phyloP scores from a whole-genome alignment of 140 eudicot genomes.

The Cichorium intybus region DNA sequence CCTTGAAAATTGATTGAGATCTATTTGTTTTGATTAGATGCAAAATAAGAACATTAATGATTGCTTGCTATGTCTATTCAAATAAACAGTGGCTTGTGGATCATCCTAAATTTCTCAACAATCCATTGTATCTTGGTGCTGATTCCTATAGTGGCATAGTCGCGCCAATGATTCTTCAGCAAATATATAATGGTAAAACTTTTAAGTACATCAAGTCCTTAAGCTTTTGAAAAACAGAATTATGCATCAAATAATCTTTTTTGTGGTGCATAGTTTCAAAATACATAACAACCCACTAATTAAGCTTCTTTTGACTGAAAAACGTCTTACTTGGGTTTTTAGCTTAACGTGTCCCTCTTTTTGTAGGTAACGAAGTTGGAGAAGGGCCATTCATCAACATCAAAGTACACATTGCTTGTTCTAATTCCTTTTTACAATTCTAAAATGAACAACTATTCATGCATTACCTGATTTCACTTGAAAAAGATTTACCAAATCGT shows the following conservation, averaged over 20 bases:
- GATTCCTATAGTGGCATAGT: conserved; percentile 41
- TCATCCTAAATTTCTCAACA: conserved; percentile 36
- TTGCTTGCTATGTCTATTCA: neutral
- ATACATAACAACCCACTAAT: too few relatives aligned
- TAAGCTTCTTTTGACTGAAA: too few relatives aligned
- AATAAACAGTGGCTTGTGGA: conserved; percentile 41
- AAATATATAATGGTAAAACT: neutral
- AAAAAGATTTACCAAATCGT: neutral
- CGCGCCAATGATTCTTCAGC: conserved; percentile 20
- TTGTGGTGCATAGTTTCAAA: conserved; percentile 20
- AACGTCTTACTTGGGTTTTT: neutral
- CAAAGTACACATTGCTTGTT: neutral
- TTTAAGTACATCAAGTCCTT: neutral
- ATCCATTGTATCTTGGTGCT: conserved; percentile 37
- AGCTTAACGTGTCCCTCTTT: neutral
- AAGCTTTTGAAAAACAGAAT: neutral
- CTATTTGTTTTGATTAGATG: too few relatives aligned
- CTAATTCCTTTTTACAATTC: too few relatives aligned
- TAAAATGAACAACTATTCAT: neutral
- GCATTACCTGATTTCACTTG: neutral
- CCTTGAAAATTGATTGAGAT: too few relatives aligned
- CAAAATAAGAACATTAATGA: neutral
- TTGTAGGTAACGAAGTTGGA: neutral
- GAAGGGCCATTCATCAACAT: neutral
- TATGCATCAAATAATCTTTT: too few relatives aligned